A percentile compares a stretch with the other conserved stretches of the same genome.
Conservation (phyloP, 2,329 filamentous ascomycete species). For the Volutella citrinella region DNA sequence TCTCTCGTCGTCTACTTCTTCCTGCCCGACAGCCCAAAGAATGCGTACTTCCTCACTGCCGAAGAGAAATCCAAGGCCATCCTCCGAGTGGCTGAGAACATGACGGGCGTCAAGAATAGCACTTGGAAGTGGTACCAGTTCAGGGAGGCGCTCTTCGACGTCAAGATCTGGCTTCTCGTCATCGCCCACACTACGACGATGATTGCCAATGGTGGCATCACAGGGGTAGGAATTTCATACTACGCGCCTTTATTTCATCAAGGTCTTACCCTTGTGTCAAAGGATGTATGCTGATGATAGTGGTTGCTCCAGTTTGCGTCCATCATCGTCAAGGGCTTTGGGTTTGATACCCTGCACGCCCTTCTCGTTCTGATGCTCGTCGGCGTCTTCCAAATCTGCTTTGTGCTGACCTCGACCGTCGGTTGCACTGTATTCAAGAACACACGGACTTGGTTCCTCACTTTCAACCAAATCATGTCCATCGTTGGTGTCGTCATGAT, state of each 20-base stretch:
- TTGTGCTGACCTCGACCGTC: slow-evolving; percentile 19
- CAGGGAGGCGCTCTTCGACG: slow-evolving; percentile 16
- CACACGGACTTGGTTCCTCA: slow-evolving; percentile 25
- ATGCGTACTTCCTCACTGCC: slow-evolving; percentile 15
- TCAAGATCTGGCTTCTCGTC: slow-evolving; percentile 18
- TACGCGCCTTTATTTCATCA: too few relatives aligned
- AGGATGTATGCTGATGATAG: too few relatives aligned
- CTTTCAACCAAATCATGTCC: slow-evolving; percentile 16
- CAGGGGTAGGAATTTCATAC: slow-evolving; percentile 16
- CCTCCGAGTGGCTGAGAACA: slow-evolving; percentile 16
- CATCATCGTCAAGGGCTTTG: slow-evolving; percentile 24
- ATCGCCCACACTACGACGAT: slow-evolving; percentile 16
- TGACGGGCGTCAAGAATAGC: slow-evolving; percentile 19
- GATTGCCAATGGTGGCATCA: slow-evolving; percentile 19
- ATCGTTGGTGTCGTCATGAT: slow-evolving; percentile 17
- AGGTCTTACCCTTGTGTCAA: too few relatives aligned
- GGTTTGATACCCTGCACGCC: slow-evolving; percentile 18
- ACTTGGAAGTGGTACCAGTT: slow-evolving; percentile 21
- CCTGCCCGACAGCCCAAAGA: slow-evolving; percentile 15
- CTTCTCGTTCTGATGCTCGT: slow-evolving; percentile 18
- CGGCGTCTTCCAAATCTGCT: slow-evolving; percentile 18
- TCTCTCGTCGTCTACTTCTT: slow-evolving; percentile 11
- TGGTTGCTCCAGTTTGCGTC: slow-evolving; percentile 21
- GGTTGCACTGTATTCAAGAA: slow-evolving; percentile 23
- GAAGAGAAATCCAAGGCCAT: slow-evolving; percentile 13